Conservation (phyloP, 495 filamentous ascomycete species). For the Aspergillus asperescens region DNA sequence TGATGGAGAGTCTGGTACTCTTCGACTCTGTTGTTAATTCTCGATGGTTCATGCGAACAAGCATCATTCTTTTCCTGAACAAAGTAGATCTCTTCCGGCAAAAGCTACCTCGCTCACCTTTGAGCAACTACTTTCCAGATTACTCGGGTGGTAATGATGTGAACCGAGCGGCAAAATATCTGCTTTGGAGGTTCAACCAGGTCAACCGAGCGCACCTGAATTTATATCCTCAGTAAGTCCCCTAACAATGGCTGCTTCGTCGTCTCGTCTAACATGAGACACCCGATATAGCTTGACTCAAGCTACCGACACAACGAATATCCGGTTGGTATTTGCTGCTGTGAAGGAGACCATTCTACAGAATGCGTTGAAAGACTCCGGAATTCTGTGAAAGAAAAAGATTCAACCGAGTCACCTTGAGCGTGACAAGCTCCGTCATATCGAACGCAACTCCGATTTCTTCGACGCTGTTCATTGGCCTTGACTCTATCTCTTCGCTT, state of each 20-base stretch:
- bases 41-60: constrained; percentile 97
- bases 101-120: constrained; percentile 81
- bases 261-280: constrained; percentile 26
- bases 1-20: constrained; percentile 97
- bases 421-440: neutral
- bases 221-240: constrained; percentile 92
- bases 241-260: neutral
- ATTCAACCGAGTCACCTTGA: neutral
- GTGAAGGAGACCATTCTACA: constrained; percentile 99
- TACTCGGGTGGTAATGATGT: constrained; percentile 97
- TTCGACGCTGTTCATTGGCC: neutral
- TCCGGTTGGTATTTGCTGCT: constrained; percentile 93
- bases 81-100: constrained; percentile 97
- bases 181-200: constrained; percentile 97
- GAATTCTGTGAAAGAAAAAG: constrained; percentile 62
- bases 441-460: neutral
- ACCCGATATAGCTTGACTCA: constrained; percentile 70
- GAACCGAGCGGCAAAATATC: constrained; percentile 94
- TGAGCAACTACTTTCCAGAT: constrained; percentile 94
- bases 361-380: constrained; percentile 95
- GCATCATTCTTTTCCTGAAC: constrained; percentile 96
- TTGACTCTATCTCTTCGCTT: constrained; percentile 9
- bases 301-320: constrained; percentile 97
- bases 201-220: constrained; percentile 95
- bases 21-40: constrained; percentile 99